Percentiles rank a stretch among this genome's conserved stretches.
Conservation (phyloP, 2,329 filamentous ascomycete species). For the Chrysosporium queenslandicum region DNA sequence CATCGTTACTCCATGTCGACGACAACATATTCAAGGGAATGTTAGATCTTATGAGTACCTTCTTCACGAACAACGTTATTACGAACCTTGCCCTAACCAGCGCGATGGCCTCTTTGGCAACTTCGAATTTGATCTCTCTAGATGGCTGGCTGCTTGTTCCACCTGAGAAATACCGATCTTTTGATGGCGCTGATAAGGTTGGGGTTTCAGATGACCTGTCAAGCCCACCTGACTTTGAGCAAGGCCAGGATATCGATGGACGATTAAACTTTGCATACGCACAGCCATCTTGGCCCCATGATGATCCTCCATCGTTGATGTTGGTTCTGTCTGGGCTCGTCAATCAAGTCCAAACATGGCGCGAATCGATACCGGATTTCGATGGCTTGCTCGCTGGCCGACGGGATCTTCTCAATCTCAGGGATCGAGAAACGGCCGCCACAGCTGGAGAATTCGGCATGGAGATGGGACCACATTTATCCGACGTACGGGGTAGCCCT, state of each 20-base stretch:
- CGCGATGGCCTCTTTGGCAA: constrained; percentile 67
- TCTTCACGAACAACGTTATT: constrained; percentile 84
- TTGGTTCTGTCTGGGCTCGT: constrained; percentile 50
- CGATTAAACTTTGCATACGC: constrained; percentile 25
- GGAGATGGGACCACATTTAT: constrained; percentile 6
- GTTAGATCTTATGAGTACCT: constrained; percentile 57
- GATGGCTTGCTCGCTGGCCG: constrained; percentile 58
- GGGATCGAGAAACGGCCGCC: constrained; percentile 1
- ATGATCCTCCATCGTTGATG: constrained; percentile 42
- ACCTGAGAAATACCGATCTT: constrained; percentile 52
- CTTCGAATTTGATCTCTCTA: constrained; percentile 73
- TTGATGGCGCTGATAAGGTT: constrained; percentile 18
- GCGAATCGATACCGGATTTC: constrained; percentile 57
- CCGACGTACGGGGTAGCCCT: constrained; percentile 14
- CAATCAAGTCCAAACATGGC: constrained; percentile 53
- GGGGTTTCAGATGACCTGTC: constrained; percentile 27
- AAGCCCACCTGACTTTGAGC: background rate
- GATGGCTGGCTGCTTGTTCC: constrained; percentile 84
- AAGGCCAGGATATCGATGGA: constrained; percentile 18
- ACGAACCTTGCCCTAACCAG: constrained; percentile 84
- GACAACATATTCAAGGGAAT: constrained; percentile 47
- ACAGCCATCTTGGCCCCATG: constrained; percentile 43
- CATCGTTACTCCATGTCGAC: constrained; percentile 56
- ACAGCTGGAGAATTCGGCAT: background rate
- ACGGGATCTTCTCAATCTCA: constrained; percentile 31